Evolutionary conservation across 768 basidiomycete genomes (phyloP), one percentile per base, ranked within the genome.

Genomic region (Russula abietina): DNA sequence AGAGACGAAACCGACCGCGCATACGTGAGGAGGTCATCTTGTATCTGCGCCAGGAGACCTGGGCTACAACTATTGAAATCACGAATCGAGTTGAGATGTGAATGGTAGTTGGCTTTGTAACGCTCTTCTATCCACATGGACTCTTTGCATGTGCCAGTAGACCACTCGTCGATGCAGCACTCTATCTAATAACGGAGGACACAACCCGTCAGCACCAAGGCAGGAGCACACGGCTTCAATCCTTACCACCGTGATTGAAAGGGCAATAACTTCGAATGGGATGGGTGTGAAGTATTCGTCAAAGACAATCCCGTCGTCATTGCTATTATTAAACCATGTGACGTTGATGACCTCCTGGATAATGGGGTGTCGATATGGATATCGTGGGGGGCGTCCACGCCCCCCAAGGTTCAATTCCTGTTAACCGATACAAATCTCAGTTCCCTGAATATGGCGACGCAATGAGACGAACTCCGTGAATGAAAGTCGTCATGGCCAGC

Each of bases 131-230:
- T 28, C 57, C 57, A 54, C 17, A 4, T 33, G 1, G 57, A 58
- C 11, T 30, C 38, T 30, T 10, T 41, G 10, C 16, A n/a, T n/a
- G 28, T 59, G 0, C 62, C 62, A 32, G 38, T 28, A 16, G 28
- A 39, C 62, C 62, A 63, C 33, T 62, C 61, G 22, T 49, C 41
- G 8, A 62, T 62, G 26, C 61, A 62, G 51, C 56, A 58, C 51
- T 63, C 52, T 17, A 63, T 38, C 62, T 59, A 12, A 33, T 33
- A 28, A 59, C n/a, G 12, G 19, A 11, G 36, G 12, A 12, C 17
- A 49, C 8, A 8, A 6, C 1, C 17, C 10, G 4, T 64, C 38
- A 58, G n/a, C 3, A 50, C 41, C 12, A n/a, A n/a, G n/a, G n/a
- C 22, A 9, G 3, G 39, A n/a, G 26, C 1, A 17, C 28, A 24